phyloP scores from a whole-genome alignment of 768 basidiomycete genomes.

The Lactarius psammicola region DNA sequence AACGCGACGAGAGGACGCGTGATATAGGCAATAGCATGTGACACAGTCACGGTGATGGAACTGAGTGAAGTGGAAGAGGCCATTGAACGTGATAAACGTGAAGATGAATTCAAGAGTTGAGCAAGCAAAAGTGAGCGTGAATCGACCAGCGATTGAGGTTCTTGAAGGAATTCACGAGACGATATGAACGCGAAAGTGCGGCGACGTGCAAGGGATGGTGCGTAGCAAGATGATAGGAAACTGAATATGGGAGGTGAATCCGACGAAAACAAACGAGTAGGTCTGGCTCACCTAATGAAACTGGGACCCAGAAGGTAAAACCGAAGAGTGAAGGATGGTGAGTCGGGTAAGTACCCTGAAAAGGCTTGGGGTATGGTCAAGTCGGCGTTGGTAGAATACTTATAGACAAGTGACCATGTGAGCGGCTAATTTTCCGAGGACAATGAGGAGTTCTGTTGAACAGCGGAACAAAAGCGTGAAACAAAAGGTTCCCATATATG shows the following conservation, averaged over 20 bases:
- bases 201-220: conserved; percentile 30
- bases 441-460: conserved; percentile 32
- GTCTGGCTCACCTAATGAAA: conserved; percentile 11
- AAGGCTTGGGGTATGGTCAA: conserved; percentile 12
- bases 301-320: conserved; percentile 18
- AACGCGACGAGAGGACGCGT: conserved; percentile 59
- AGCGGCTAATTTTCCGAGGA: conserved; percentile 29
- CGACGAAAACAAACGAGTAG: not conserved
- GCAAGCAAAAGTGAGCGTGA: conserved; percentile 33
- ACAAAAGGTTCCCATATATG: conserved; percentile 31
- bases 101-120: conserved; percentile 24
- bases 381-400: conserved; percentile 28
- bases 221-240: conserved; percentile 30
- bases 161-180: conserved; percentile 38
- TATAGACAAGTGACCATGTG: conserved; percentile 32
- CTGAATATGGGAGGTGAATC: conserved; percentile 11
- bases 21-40: conserved; percentile 72
- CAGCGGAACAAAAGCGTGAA: conserved; percentile 36
- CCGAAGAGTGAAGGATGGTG: conserved; percentile 16
- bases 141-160: conserved; percentile 65
- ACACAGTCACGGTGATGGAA: conserved; percentile 61
- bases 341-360: conserved; percentile 18
- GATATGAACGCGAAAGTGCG: conserved; percentile 29
- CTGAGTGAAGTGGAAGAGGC: conserved; percentile 38
- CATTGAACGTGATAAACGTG: conserved; percentile 22